phyloP scores from a whole-genome alignment of 805 yeast species.

The Kluyveromyces wickerhamii region DNA sequence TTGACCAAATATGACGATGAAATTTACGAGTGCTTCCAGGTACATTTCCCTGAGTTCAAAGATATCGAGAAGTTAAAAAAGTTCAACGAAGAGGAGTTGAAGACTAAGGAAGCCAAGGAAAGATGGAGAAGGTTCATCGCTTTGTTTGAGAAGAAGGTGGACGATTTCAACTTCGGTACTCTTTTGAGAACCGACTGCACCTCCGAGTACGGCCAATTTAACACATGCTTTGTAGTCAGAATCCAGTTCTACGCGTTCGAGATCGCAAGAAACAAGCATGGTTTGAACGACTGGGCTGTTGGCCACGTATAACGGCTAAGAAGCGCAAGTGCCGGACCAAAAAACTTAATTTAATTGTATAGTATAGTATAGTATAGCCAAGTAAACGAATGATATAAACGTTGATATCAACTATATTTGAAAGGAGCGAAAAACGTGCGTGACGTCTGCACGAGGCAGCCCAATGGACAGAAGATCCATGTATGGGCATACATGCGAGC shows the following conservation, averaged over 20 bases:
- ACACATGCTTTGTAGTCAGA: slow-evolving; percentile 85
- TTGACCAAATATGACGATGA: slow-evolving; percentile 67
- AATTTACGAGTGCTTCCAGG: slow-evolving; percentile 50
- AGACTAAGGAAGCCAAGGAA: slow-evolving; percentile 68
- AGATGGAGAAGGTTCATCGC: slow-evolving; percentile 88
- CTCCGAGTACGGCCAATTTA: slow-evolving; percentile 72
- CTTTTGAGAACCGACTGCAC: slow-evolving; percentile 65
- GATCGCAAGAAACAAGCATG: slow-evolving; percentile 84
- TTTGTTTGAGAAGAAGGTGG: slow-evolving; percentile 68
- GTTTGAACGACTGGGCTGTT: slow-evolving; percentile 84
- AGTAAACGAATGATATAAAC: no score
- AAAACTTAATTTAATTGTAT: no score
- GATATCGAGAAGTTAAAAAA: slow-evolving; percentile 47
- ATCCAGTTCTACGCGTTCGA: slow-evolving; percentile 94
- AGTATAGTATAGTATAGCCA: no score
- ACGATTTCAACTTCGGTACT: slow-evolving; percentile 94
- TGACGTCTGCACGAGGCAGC: no score
- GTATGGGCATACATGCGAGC: no score
- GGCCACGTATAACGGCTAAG: no score
- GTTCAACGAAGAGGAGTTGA: slow-evolving; percentile 74
- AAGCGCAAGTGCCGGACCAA: no score
- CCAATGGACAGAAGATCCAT: no score
- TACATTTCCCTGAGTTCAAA: slow-evolving; percentile 82
- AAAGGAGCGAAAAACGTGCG: not conserved
- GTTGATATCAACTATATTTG: no score